phyloP scores from a whole-genome alignment of 768 basidiomycete species.

The Cyclocybe aegerita region DNA sequence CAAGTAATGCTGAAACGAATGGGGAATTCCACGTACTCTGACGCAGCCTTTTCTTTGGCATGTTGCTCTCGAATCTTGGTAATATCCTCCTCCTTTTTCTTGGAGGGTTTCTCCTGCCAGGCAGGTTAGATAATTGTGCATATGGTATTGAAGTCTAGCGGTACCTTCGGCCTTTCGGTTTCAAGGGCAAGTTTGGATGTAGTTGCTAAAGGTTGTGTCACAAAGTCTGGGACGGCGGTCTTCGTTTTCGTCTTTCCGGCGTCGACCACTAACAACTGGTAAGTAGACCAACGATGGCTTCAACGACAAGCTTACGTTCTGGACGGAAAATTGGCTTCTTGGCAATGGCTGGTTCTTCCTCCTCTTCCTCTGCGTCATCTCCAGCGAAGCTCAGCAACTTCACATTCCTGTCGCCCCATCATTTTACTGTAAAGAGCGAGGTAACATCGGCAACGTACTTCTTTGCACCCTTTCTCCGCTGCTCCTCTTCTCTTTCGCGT shows the following conservation, averaged over 20 bases:
- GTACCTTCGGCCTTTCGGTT: conserved; percentile 11
- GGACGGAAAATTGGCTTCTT: conserved; percentile 85
- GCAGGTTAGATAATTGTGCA: not conserved
- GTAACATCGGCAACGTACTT: conserved; percentile 55
- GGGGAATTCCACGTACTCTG: conserved; percentile 42
- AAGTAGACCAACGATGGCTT: not conserved
- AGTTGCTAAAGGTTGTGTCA: conserved; percentile 23
- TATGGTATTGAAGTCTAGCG: not conserved
- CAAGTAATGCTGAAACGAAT: not conserved
- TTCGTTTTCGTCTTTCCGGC: conserved; percentile 24
- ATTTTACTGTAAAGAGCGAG: not conserved
- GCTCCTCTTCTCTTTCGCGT: conserved; percentile 75
- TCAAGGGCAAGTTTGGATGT: conserved; percentile 9
- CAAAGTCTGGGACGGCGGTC: conserved; percentile 39
- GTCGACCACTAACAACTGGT: conserved; percentile 32
- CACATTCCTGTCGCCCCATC: conserved; percentile 63
- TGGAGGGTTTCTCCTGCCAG: conserved; percentile 27
- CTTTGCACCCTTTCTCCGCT: conserved; percentile 75
- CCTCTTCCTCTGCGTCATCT: conserved; percentile 65
- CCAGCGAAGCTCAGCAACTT: conserved; percentile 87
- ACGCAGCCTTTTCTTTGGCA: conserved; percentile 64
- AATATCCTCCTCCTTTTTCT: conserved; percentile 53
- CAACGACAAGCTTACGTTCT: conserved; percentile 61
- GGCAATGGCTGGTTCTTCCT: conserved; percentile 55
- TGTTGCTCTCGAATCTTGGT: conserved; percentile 76